Base-by-base conservation (phyloP, 768 basidiomycete species). In the Boletus rubescentipes region DNA sequence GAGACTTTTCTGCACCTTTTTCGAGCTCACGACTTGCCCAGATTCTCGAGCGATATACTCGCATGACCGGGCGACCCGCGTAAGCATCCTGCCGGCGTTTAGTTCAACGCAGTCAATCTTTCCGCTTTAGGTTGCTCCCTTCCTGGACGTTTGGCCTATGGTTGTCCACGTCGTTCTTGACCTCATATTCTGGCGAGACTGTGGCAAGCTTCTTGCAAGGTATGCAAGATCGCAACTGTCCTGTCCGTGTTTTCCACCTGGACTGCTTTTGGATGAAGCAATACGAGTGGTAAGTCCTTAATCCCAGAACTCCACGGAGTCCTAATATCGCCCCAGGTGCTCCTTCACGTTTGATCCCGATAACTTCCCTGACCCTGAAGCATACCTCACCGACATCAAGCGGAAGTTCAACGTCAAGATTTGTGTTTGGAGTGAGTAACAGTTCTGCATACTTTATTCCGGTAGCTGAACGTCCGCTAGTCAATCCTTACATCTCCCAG, bases 191-290 rank as follows among this genome's bases (percentile, higher is more conserved):
- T 55, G 79, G 77, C 47, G 75, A 81, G 49, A 89, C 89, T 0
- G 88, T 91, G 15, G 80, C 83, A 5, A 72, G 79, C 3, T 89
- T 89, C 72, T 69, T 91, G 53, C 73, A 86, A 64, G 87, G 86
- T 12, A 89, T 91, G 87, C 68, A 77, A 54, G 75, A 84, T 21
- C 78, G 84, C 32, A 71, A 79, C 51, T 84, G 84, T 57, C 76
- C 75, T 16, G 85, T 89, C 26, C 78, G 85, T 20, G 86, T 89
- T 3, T 86, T 89, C 73, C 87, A 91, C 60, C 65, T 89, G 37
- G 87, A 89, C 63, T 89, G 86, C 63, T 90, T 87, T 67, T 86
- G 84, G 83, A 85, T 84, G 83, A 84, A 83, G 61, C 80, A 82
- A 66, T 84, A 85, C 61, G 82, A 85, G 68, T 86, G 84, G 84